Evolutionary conservation across 1,284 basidiomycete species (phyloP), one percentile per base, ranked within the genome.

Genomic region (Pisolithus thermaeus): DNA sequence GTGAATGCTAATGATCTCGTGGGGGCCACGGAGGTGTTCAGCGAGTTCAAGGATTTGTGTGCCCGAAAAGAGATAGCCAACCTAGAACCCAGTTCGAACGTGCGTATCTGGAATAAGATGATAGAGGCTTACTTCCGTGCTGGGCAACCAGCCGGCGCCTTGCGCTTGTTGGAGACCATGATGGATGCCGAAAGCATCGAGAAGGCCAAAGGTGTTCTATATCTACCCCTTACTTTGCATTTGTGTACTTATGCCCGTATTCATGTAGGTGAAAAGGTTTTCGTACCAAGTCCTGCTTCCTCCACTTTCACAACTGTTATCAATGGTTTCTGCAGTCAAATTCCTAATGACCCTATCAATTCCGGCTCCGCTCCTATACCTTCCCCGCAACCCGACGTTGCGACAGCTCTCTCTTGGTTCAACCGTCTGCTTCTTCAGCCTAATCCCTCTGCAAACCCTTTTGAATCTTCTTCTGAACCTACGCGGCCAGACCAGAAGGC

Each of bases 151-250:
- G 78, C 80, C 3, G 79, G 76, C 44, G 92, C 84, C 5, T 64
- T 94, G 8, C 77, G 68, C 18, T 67, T 95, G 3, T 72, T 96
- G 44, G 85, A 91, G 56, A 69, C 76, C 54, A 90, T 96, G 84
- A 73, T 93, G 64, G 74, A 76, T 54, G 68, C 46, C 1, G 63
- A 58, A 1, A 51, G 74, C 1, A 68, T 70, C 2, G 61, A 64
- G 0, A 55, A 54, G 56, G 1, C 37, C 11, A 18, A 46, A 46
- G 20, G 48, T 20, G 18, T 47, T 30, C 27, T 9, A 36, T 43
- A 35, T 45, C 18, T 32, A 39, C 27, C n/a, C 20, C 11, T 2
- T 35, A 16, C 53, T 64, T 76, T 75, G 58, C 62, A 56, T 5
- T 55, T 70, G 1, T 25, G 7, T 7, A 4, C 44, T n/a, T 1